Percentiles rank a stretch among this genome's conserved stretches.
phyloP scores from a whole-genome alignment of 2,329 filamentous ascomycete species.

The Harringtonia aguacate region DNA sequence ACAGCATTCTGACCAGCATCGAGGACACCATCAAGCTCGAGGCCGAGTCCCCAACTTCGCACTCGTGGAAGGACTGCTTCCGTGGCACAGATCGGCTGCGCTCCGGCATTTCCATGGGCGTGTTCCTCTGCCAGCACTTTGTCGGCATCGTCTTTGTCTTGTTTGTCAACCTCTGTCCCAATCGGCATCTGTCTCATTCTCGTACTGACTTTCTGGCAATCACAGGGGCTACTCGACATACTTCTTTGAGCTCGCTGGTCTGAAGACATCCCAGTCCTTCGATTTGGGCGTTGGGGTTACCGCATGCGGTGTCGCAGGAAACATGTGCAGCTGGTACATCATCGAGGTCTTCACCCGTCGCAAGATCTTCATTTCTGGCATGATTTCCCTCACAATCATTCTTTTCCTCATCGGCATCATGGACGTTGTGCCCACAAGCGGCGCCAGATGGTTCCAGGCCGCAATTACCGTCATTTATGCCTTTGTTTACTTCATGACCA shows the following conservation, averaged over 20 bases:
- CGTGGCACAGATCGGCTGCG: slow-evolving; percentile 26
- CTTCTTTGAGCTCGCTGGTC: slow-evolving; percentile 11
- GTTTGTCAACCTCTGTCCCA: no score
- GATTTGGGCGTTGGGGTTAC: slow-evolving; percentile 8
- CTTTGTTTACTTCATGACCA: slow-evolving; percentile 26
- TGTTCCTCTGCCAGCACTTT: not conserved
- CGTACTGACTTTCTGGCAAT: no score
- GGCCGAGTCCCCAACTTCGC: slow-evolving; percentile 19
- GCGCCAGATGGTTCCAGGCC: slow-evolving; percentile 23
- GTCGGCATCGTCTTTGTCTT: slow-evolving; percentile 14
- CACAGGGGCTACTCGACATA: slow-evolving; percentile 6
- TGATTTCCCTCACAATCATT: slow-evolving; percentile 18
- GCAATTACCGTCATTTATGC: slow-evolving; percentile 25
- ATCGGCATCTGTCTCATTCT: no score
- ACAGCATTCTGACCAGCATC: slow-evolving; percentile 20
- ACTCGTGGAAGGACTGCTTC: slow-evolving; percentile 26
- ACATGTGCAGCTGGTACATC: slow-evolving; percentile 5
- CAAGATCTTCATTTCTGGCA: slow-evolving; percentile 20
- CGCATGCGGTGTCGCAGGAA: slow-evolving; percentile 6
- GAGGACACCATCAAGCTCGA: slow-evolving; percentile 25
- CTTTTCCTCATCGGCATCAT: slow-evolving; percentile 28
- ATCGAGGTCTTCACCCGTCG: slow-evolving; percentile 18
- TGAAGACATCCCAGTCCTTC: slow-evolving; percentile 12
- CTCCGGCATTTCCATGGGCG: slow-evolving; percentile 8
- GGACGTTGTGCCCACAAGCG: slow-evolving; percentile 23